Evolutionary conservation across 305 asterid species (phyloP), one percentile per base, ranked within the genome.

Genomic region (Solanum hybrid): DNA sequence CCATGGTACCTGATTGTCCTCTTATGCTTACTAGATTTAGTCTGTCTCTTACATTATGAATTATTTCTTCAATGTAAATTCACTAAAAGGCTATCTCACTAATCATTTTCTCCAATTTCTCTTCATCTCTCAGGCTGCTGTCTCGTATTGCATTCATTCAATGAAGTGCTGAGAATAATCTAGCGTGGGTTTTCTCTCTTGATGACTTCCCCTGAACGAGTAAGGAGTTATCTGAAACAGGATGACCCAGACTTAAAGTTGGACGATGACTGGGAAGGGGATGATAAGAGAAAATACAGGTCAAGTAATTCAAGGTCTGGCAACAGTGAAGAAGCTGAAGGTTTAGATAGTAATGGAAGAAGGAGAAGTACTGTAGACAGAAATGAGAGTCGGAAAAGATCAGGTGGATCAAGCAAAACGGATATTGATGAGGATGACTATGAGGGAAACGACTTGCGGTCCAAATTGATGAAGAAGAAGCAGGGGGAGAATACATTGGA

Each of bases 341-440:
- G 94, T 42, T 79, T 93, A 88, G 97, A 94, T 91, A 89, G 93
- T 87, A 91, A 92, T 91, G 95, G 95, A 89, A 93, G 93, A 86
- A 97, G 92, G 90, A 96, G 93, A 94, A 93, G 93, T 90, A 77
- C 86, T 10, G 90, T 91, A 17, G 96, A 97, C 87, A 95, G 95
- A 89, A 94, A 92, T 56, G 99, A 94, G 92, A 95, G 91, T 91
- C 94, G 98, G 85, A 98, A 96, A 93, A 96, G 98, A 89, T 90
- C 88, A 85, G 91, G 96, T 89, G 91, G 95, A 51, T 91, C 95
- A 64, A 90, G 92, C 90, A 96, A 94, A 93, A 94, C 89, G 91
- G 96, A 92, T 87, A 93, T 94, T 86, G 98, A 95, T 79, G 98
- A 90, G 91, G 99, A 95, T 93, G 98, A 96, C 86, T 92, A 91